Base-by-base conservation (phyloP, 345 rosid genomes). In the Lepidium sativum region DNA sequence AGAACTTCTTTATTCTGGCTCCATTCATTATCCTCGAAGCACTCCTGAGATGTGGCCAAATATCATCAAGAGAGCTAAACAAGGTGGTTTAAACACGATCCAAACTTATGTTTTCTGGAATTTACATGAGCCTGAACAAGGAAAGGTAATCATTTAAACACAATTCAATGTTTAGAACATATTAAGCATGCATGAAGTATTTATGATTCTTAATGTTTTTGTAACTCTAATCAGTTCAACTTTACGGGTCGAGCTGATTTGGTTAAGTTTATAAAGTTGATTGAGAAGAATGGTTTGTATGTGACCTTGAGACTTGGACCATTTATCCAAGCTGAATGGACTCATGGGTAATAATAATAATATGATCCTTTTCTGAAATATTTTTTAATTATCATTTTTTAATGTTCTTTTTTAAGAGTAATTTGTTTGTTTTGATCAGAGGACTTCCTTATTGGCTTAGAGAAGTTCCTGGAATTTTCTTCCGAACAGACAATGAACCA, bases 301-400 rank as follows among this genome's bases (percentile, higher is more conserved):
- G 92, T 62, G 43, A 81, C 77, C 48, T 75, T 94, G 34, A 75
- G 97, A 76, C 66, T 88, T 65, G 99, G 99, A 27, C 97, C 99
- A 0, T 94, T 88, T 77, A 80, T 94, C 60, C 95, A 94, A 66
- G 99, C 91, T 60, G 99, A 94, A 79, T 94, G 97, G 97, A 94
- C 81, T 72, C 92, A 94, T 25, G 99, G 99, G 99, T 92, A 85
- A 42, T 58, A 16, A 7, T 32, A 60, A 10, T 5, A 27, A 1
- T 20, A 5, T 5, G 8, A 65, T 16, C 12, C 10, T 8, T 2
- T 16, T 13, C n/a, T n/a, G n/a, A n/a, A 1, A 21, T 17, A 9
- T 0, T 51, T 20, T 27, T 25, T 9, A 0, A 47, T 34, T 8
- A 1, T 54, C 1, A 0, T 47, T 44, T 54, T 7, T 47, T 5